Percentiles rank a stretch among this genome's conserved stretches.
These are phyloP conservation scores for Trifolium fragiferum DNA, from an alignment of 306 rosid species.

Conservation along the genomic window DNA sequence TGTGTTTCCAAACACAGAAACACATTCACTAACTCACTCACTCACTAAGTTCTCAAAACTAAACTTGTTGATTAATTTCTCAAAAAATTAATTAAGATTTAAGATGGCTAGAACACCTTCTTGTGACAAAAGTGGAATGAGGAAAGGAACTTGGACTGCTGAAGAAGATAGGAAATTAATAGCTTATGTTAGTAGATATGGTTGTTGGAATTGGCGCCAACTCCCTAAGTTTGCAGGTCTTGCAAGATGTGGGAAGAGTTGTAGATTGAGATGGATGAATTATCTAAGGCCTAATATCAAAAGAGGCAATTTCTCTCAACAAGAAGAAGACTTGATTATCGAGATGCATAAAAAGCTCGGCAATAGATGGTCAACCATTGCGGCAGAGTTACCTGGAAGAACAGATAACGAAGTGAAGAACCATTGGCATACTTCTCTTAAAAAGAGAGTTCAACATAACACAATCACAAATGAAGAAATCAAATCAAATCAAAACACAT, in stretches of 20 bases:
- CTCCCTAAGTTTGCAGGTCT: conserved; percentile 68
- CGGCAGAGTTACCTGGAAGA: conserved; percentile 48
- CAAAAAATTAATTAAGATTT: conserved; percentile 15
- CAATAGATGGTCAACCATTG: conserved; percentile 53
- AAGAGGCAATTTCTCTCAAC: conserved; percentile 44
- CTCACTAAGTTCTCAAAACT: too few species aligned
- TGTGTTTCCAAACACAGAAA: too few species aligned
- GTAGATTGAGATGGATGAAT: conserved; percentile 56
- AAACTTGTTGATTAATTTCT: too few species aligned
- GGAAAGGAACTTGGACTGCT: conserved; percentile 71
- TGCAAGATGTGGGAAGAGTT: conserved; percentile 53
- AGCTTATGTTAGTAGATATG: conserved; percentile 62
- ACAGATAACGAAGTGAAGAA: conserved; percentile 54
- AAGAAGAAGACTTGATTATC: conserved; percentile 44
- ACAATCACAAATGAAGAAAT: background rate
- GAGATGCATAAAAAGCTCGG: conserved; percentile 42
- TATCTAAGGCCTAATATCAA: conserved; percentile 50
- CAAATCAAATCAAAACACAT: conserved; percentile 14
- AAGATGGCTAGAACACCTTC: conserved; percentile 64
- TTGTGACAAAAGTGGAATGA: conserved; percentile 58
- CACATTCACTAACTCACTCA: too few species aligned
- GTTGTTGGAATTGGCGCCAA: conserved; percentile 77
- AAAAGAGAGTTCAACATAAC: conserved; percentile 18
- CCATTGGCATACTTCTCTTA: conserved; percentile 51
- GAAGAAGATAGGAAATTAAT: conserved; percentile 70